Evolutionary conservation across 2,329 filamentous ascomycete species (phyloP).

Genomic region (Sporothrix phasma): DNA sequence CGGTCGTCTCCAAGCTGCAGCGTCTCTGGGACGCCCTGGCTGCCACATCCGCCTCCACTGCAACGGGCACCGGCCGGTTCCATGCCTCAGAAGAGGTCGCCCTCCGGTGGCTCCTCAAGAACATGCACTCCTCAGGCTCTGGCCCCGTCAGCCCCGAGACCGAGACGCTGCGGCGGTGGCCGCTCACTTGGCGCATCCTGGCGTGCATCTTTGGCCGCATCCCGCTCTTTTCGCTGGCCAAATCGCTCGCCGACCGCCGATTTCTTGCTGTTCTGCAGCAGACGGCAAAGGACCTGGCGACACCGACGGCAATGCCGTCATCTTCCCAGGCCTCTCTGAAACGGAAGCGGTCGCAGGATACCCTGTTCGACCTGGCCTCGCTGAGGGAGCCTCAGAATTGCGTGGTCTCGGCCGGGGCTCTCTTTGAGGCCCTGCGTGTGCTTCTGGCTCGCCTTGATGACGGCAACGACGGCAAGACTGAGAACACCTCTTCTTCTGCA

Average conservation of each 20-base stretch:
- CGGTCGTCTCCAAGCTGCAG: conserved; percentile 38
- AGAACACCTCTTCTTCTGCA: neutral
- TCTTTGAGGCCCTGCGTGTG: conserved; percentile 38
- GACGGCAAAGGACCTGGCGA: conserved; percentile 50
- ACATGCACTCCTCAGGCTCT: conserved; percentile 42
- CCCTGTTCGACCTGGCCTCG: conserved; percentile 31
- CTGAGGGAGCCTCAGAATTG: conserved; percentile 34
- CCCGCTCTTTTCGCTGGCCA: conserved; percentile 58
- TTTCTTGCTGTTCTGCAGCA: conserved; percentile 58
- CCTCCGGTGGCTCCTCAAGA: conserved; percentile 54
- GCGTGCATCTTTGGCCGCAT: conserved; percentile 52
- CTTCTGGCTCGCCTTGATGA: conserved; percentile 38
- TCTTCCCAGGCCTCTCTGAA: conserved; percentile 28
- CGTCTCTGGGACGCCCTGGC: conserved; percentile 41
- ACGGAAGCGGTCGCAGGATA: conserved; percentile 34
- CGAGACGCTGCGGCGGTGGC: conserved; percentile 45
- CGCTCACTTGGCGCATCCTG: conserved; percentile 52
- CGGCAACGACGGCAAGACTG: conserved; percentile 22
- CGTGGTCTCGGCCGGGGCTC: conserved; percentile 36
- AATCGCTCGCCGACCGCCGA: conserved; percentile 58
- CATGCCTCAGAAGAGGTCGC: conserved; percentile 48
- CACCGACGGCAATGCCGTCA: conserved; percentile 17
- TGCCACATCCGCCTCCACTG: conserved; percentile 28
- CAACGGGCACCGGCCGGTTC: conserved; percentile 29
- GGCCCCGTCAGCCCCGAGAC: conserved; percentile 29